These are phyloP conservation scores for Malbranchea cinnamomea DNA, from an alignment of 2,329 filamentous ascomycete genomes.

Conservation along the genomic window DNA sequence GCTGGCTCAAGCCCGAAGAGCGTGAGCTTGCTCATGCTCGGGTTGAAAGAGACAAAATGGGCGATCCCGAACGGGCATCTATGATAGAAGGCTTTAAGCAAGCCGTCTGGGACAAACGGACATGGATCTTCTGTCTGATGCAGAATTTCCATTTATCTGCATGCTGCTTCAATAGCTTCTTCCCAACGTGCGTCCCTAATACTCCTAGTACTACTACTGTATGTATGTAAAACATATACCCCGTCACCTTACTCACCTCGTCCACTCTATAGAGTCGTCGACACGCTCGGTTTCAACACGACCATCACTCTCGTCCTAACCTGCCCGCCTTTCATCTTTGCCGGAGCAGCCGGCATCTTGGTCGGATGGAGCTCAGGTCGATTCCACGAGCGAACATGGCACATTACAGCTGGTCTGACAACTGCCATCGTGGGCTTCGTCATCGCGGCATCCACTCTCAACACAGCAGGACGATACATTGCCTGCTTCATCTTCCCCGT, in stretches of 20 bases:
- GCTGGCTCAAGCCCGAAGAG: conserved; percentile 9
- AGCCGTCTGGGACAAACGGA: conserved; percentile 35
- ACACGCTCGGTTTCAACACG: conserved; percentile 32
- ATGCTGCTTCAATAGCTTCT: conserved; percentile 34
- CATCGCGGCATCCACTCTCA: conserved; percentile 16
- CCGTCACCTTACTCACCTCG: conserved; percentile 32
- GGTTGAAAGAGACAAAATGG: conserved; percentile 38
- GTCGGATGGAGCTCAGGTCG: conserved; percentile 37
- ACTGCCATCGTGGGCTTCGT: conserved; percentile 18
- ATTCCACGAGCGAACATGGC: conserved; percentile 20
- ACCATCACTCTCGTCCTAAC: conserved; percentile 38
- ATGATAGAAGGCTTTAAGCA: conserved; percentile 35
- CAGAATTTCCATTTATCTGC: conserved; percentile 41
- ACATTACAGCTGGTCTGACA: conserved; percentile 14
- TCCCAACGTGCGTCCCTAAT: conserved; percentile 16
- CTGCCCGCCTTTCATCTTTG: conserved; percentile 36
- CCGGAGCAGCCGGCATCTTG: conserved; percentile 32
- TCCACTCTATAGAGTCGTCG: conserved; percentile 32
- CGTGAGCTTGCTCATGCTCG: conserved; percentile 33
- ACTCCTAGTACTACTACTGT: not conserved
- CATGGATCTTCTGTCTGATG: conserved; percentile 41
- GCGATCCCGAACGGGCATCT: conserved; percentile 31
- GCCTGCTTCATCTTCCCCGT: conserved; percentile 20
- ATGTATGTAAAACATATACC: conserved; percentile 10
- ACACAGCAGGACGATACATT: conserved; percentile 18